Conservation (phyloP, 1,284 basidiomycete species). For the Boletellus deceptivus region DNA sequence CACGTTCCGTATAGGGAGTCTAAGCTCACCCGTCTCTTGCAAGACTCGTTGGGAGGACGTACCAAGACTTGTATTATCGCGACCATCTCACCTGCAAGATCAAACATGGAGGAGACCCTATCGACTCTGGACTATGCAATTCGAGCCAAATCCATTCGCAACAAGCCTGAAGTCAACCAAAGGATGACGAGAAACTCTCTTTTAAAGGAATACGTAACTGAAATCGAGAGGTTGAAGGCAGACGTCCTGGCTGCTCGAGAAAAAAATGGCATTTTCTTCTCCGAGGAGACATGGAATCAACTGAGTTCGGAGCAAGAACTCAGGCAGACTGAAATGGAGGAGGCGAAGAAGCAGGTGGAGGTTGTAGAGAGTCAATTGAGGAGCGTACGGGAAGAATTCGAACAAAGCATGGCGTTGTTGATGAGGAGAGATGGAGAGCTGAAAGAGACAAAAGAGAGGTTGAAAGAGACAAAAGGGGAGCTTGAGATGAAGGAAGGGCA, state of each 20-base stretch:
- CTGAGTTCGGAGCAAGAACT: slow-evolving; percentile 77
- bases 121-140: slow-evolving; percentile 98
- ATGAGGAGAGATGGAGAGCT: slow-evolving; percentile 76
- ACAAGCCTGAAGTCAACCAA: slow-evolving; percentile 94
- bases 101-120: slow-evolving; percentile 95
- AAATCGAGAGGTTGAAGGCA: slow-evolving; percentile 91
- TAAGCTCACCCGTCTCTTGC: slow-evolving; percentile 94
- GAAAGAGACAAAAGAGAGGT: slow-evolving; percentile 56
- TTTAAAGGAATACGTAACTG: slow-evolving; percentile 92
- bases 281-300: slow-evolving; percentile 85
- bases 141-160: slow-evolving; percentile 93
- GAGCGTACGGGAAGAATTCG: slow-evolving; percentile 84
- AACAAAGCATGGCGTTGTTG: slow-evolving; percentile 78
- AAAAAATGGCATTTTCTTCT: slow-evolving; percentile 93
- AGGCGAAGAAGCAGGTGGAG: slow-evolving; percentile 79
- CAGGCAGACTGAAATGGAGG: slow-evolving; percentile 72
- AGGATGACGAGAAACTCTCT: slow-evolving; percentile 91
- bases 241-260: slow-evolving; percentile 89
- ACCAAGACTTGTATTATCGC: slow-evolving; percentile 99
- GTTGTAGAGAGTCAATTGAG: slow-evolving; percentile 81
- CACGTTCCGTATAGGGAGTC: slow-evolving; percentile 96
- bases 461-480: slow-evolving; percentile 55
- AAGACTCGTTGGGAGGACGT: slow-evolving; percentile 97
- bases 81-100: slow-evolving; percentile 88
- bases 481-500: slow-evolving; percentile 55